Percentiles rank a stretch among this genome's conserved stretches.
phyloP scores from a whole-genome alignment of 805 yeast species.

The Spathaspora gorwiae region DNA sequence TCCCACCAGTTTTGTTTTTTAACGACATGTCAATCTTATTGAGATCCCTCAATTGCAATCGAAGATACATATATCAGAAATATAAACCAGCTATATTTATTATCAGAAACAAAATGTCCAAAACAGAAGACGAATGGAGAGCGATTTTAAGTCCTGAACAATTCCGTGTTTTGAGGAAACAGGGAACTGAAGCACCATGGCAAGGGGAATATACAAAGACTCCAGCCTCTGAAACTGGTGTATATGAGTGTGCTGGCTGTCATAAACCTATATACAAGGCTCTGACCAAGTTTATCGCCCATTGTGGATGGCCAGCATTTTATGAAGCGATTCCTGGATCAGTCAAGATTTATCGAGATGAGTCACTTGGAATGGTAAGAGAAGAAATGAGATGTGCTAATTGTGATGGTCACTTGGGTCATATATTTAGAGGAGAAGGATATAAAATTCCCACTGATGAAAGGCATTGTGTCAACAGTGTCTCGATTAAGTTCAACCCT shows the following conservation, averaged over 20 bases:
- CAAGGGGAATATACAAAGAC: conserved; percentile 54
- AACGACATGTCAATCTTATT: too few relatives aligned
- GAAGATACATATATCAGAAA: neutral
- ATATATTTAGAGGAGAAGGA: conserved; percentile 92
- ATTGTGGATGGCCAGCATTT: conserved; percentile 99
- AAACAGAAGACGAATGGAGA: conserved; percentile 66
- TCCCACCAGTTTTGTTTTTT: too few relatives aligned
- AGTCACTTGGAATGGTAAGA: conserved; percentile 69
- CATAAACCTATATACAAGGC: conserved; percentile 73
- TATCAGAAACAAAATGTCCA: conserved; percentile 17
- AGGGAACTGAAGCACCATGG: conserved; percentile 66
- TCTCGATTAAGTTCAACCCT: conserved; percentile 60
- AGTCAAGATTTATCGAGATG: conserved; percentile 57
- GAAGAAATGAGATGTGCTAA: conserved; percentile 83
- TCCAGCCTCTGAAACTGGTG: conserved; percentile 54
- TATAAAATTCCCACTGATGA: conserved; percentile 82
- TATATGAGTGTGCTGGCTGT: conserved; percentile 85
- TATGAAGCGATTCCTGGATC: conserved; percentile 85
- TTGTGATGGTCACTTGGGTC: conserved; percentile 96
- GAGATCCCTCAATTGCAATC: neutral
- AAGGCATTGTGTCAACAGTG: conserved; percentile 92
- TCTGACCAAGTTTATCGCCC: conserved; percentile 76
- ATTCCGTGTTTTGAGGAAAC: conserved; percentile 69
- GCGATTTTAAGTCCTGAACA: conserved; percentile 74
- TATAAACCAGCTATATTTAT: neutral